phyloP scores from a whole-genome alignment of 257 asterid species.

The Paraleonurus japonicus region DNA sequence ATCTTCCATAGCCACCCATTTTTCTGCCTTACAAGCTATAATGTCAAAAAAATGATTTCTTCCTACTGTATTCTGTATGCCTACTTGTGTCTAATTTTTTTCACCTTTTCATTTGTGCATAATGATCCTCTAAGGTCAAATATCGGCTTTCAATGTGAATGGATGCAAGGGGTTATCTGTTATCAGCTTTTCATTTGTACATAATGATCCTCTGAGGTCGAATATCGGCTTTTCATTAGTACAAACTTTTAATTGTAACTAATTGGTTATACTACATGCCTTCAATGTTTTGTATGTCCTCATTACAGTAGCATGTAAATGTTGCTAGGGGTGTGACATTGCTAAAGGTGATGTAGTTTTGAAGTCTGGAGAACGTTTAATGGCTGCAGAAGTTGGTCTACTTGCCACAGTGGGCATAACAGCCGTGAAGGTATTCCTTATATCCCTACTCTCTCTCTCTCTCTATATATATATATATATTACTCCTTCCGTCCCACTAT shows the following conservation, averaged over 20 bases:
- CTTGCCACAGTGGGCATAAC: conserved; percentile 83
- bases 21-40: neutral
- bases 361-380: conserved; percentile 79
- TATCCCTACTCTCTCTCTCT: neutral
- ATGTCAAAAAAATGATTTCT: neutral
- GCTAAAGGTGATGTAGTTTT: conserved; percentile 70
- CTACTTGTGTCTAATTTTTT: conserved; percentile 5
- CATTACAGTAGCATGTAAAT: neutral
- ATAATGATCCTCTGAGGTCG: conserved; percentile 5
- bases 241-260: conserved; percentile 9
- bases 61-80: neutral
- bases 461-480: too few relatives aligned
- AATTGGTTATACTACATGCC: conserved; percentile 13
- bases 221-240: neutral
- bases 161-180: too few relatives aligned
- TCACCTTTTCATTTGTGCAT: conserved; percentile 14
- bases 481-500: too few relatives aligned
- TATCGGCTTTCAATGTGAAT: conserved; percentile 5
- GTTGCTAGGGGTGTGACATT: conserved; percentile 78
- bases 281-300: conserved; percentile 1
- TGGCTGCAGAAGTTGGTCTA: conserved; percentile 88
- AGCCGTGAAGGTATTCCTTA: conserved; percentile 58
- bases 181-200: conserved; percentile 16
- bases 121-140: conserved; percentile 6
- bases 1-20: neutral